Base-by-base conservation (phyloP, 139 green algal genomes). In the Zygnema cylindricum region DNA sequence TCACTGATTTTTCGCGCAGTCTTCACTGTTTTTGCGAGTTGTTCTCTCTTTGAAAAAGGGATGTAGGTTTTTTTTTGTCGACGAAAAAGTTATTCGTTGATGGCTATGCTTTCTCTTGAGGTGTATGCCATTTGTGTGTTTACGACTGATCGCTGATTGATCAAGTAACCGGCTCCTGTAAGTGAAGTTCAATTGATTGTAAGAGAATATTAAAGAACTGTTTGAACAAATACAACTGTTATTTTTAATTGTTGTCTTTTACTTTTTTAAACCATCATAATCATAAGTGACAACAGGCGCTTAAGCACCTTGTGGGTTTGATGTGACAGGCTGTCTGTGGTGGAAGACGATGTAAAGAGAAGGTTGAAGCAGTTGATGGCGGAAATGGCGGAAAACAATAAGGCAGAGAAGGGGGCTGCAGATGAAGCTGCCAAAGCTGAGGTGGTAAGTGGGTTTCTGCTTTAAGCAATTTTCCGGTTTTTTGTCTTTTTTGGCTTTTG, bases 281-380 rank as follows among this genome's bases (percentile, higher is more conserved):
- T n/a, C n/a, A n/a, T n/a, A n/a, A n/a, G n/a, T n/a, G 43, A 36
- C 71, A 81, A 11, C 38, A 40, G 2, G 2, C 25, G 32, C 32
- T 49, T 32, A 30, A 22, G 25, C n/a, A n/a, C n/a, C n/a, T n/a
- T n/a, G n/a, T n/a, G n/a, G 78, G 35, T 38, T 1, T 86, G 42
- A 33, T 33, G 42, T 1, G 39, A 1, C 81, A 87, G 81, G 69
- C 63, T 90, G n/a, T 32, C 85, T 25, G 78, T 82, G 33, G 23
- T 89, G 77, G 85, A 90, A 76, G 85, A 90, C 16, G 54, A 81
- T 1, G 77, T 55, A 42, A 88, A 88, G 85, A 86, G 43, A 35
- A 32, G 79, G 33, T 43, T 43, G 33, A 90, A 90, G 22, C 39
- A 69, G 0, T 25, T 88, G 79, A 33, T 54, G 43, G 30, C 81